Base-by-base conservation (phyloP, 208 protist genomes). In the Crithidia expoeki region DNA sequence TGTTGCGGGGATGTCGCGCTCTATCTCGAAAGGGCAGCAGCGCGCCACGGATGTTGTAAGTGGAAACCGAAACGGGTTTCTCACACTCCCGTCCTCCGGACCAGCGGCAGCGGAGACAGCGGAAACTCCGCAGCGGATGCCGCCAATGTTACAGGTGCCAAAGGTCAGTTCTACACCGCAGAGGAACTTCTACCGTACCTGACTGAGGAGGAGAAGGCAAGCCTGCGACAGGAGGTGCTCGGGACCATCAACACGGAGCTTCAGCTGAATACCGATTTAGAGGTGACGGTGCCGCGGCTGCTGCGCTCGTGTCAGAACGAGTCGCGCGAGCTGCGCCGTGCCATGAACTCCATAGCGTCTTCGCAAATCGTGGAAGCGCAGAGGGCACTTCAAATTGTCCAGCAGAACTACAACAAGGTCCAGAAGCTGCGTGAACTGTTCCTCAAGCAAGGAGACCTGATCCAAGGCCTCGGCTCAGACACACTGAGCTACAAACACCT, bases 341-440 rank as follows among this genome's bases (percentile, higher is more conserved):
- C 83, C 12, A 92, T 94, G 68, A 92, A 92, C 68, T 84, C 85
- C 21, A 86, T 96, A 36, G 84, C 79, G n/a, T 92, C 82, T 0
- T 85, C 87, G 21, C 92, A 96, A 52, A 89, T 94, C 42, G 68
- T 88, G 19, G 89, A 94, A 69, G 85, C 84, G 11, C 81, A 92
- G 76, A 85, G 89, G 6, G 89, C 89, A 11, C 61, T 89, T 63
- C 83, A 93, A 59, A 81, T 94, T 42, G 80, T 96, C 1, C 69
- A 85, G 79, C 74, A 76, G 27, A 86, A 83, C 59, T 68, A 78
- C 59, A 72, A 83, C 36, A 87, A 85, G 53, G 80, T 96, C 49
- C 58, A 89, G 59, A 76, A 92, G 34, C 77, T 96, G 16, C 76
- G 80, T 0, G 67, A 71, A 17, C 72, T 90, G 28, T 94, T 94